phyloP scores from a whole-genome alignment of 2,329 filamentous ascomycete species.

The Pleoardoris graminearum region DNA sequence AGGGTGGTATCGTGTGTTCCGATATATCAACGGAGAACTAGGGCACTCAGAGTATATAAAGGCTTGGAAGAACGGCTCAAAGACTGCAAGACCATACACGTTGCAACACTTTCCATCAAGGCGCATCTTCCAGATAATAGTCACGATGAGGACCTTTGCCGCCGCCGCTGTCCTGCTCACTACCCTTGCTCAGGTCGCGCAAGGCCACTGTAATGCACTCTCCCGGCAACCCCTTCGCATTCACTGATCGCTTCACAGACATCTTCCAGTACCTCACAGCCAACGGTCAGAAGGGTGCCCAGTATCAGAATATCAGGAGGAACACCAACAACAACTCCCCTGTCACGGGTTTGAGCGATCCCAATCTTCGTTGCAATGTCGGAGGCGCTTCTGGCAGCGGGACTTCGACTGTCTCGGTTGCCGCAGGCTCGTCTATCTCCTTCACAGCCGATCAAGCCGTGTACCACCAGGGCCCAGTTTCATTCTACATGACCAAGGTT shows the following conservation, averaged over 20 bases:
- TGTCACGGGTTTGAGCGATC: slow-evolving; percentile 36
- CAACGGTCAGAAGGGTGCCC: slow-evolving; percentile 39
- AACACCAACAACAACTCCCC: slow-evolving; percentile 46
- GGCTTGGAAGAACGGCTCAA: neutral
- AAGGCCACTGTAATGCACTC: slow-evolving; percentile 39
- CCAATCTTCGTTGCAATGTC: slow-evolving; percentile 44
- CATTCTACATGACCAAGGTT: slow-evolving; percentile 47
- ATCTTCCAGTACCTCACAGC: slow-evolving; percentile 46
- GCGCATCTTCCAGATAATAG: neutral
- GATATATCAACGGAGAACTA: slow-evolving; percentile 26
- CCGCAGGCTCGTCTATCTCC: slow-evolving; percentile 39
- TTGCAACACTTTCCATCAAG: neutral
- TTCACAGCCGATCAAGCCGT: slow-evolving; percentile 44
- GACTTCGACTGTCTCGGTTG: slow-evolving; percentile 41
- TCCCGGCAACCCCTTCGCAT: neutral
- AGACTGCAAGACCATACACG: slow-evolving; percentile 10
- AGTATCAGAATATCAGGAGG: slow-evolving; percentile 43
- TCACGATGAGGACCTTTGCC: slow-evolving; percentile 41
- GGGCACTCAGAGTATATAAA: slow-evolving; percentile 29
- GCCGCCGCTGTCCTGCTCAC: slow-evolving; percentile 37
- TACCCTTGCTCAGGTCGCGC: slow-evolving; percentile 40
- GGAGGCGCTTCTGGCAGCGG: slow-evolving; percentile 31
- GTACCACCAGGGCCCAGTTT: slow-evolving; percentile 45
- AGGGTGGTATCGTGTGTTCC: slow-evolving; percentile 15
- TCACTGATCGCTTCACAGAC: slow-evolving; percentile 28